phyloP scores from a whole-genome alignment of 495 filamentous ascomycete genomes.

The Cryomyces minteri region DNA sequence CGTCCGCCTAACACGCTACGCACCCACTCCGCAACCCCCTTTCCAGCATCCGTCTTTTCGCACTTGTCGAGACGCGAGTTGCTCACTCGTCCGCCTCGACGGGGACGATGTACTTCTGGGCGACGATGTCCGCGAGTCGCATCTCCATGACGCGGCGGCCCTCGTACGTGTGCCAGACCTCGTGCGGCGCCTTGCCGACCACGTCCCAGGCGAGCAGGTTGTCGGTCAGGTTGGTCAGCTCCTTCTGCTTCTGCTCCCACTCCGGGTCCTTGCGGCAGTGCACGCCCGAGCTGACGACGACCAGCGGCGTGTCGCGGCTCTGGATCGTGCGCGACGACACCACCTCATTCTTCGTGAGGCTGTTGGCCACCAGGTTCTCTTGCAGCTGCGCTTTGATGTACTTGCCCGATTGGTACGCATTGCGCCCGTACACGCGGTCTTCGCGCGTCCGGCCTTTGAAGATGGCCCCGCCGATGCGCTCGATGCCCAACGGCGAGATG shows the following conservation, averaged over 20 bases:
- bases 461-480: constrained; percentile 56
- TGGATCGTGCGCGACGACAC: constrained; percentile 59
- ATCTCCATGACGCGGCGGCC: constrained; percentile 55
- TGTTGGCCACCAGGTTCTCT: constrained; percentile 73
- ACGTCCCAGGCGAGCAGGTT: constrained; percentile 74
- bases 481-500: constrained; percentile 70
- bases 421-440: constrained; percentile 65
- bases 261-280: constrained; percentile 32
- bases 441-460: constrained; percentile 61
- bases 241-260: constrained; percentile 69
- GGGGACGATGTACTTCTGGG: too few relatives aligned
- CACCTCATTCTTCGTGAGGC: constrained; percentile 67
- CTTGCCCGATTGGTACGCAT: constrained; percentile 60
- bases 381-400: constrained; percentile 80
- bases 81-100: too few relatives aligned
- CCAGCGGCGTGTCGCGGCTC: constrained; percentile 47
- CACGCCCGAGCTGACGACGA: constrained; percentile 69
- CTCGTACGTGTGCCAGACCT: constrained; percentile 56
- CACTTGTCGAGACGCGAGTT: too few relatives aligned
- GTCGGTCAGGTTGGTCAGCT: constrained; percentile 58
- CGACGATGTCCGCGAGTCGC: constrained; percentile 41
- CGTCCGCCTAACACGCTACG: too few relatives aligned
- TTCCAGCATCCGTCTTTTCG: too few relatives aligned
- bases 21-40: too few relatives aligned
- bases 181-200: constrained; percentile 66